Evolutionary conservation across 148 eudicot species (phyloP), one percentile per base, ranked within the genome.

Genomic region (Drosera capensis): DNA sequence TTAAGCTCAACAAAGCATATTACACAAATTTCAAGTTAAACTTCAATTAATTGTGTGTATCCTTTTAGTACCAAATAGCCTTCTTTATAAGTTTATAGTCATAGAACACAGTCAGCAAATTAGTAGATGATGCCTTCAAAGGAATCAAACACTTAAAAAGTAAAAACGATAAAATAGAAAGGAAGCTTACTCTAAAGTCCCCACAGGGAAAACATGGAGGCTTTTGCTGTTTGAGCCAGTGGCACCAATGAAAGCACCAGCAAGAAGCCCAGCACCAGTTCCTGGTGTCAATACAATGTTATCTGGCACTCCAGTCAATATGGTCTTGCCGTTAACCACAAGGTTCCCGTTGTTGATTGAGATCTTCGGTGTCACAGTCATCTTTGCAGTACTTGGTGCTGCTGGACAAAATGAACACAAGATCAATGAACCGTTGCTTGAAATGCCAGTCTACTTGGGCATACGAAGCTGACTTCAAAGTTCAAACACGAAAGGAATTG

Each of bases 181-280:
- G n/a, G 42, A 51, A 54, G 58, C 92, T 62, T 80, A 88, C 96
- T 74, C 86, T 72, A 88, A 65, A 34, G 68, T 56, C 23, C 96
- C 96, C 18, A 83, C 64, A 18, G 96, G 92, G 55, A 88, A 83
- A 41, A 88, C 77, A 58, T 88, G 96, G 51, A 70, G 70, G 58
- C 92, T 70, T 66, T 77, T 77, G 72, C 68, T 64, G 35, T 66
- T 15, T 1, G 73, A 59, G 51, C 82, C 71, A 0, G 80, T 60
- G 48, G 94, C 94, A 21, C 96, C 96, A 13, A 86, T 59, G 29
- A 86, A 86, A 25, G 85, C 77, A 22, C 94, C 96, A 2, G 65
- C 55, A 7, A 67, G 54, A 26, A 75, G 70, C 29, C 86, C 92
- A 20, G 30, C 60, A 4, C 81, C 79, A 0, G 84, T 64, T 8